Evolutionary conservation across 768 basidiomycete species (phyloP), one percentile per base, ranked within the genome.

Genomic region (Tephrocybe sp.): DNA sequence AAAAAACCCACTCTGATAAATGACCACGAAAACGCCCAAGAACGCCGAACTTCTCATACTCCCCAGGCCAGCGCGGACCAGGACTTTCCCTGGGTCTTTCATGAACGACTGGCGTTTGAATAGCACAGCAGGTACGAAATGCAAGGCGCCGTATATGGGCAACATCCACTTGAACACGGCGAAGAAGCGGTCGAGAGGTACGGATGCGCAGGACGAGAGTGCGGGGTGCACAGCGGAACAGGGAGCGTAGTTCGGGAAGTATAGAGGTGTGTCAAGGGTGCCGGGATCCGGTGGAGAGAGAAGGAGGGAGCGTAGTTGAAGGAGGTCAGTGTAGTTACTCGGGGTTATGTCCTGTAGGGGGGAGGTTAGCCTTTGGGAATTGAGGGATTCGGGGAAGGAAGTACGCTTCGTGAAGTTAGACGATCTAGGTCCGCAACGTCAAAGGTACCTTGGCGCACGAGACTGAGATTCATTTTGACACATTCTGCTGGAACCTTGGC

Each of bases 21-120:
- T 80, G 11, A 84, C 69, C 25, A 98, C 84, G 55, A 95, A 94
- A 14, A 80, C 73, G 2, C 89, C 90, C 20, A 98, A 68, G 72
- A 98, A 98, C 0, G 92, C 84, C 1, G 88, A 90, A 62, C 91
- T 94, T 36, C 94, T 75, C 55, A 83, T 66, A 20, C 91, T 93
- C 7, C 93, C 93, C 63, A 81, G 67, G 0, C 78, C 72, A 0
- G 89, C 84, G 51, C 76, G 80, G 8, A 83, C 62, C 1, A 93
- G 67, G 71, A 94, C 85, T 36, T 70, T 73, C 18, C 76, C 65
- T 0, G 94, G 94, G 58, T 85, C 80, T 37, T 78, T 73, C 43
- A 78, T 61, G 64, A 96, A 89, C 0, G 73, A 68, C 21, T 78
- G 75, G 33, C 87, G 75, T 59, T 91, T 90, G 68, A 98, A 92